A percentile compares a stretch with the other conserved stretches of the same genome.
Evolutionary conservation across 2,329 filamentous ascomycete genomes (phyloP).

Genomic region (Lithohypha guttulata): DNA sequence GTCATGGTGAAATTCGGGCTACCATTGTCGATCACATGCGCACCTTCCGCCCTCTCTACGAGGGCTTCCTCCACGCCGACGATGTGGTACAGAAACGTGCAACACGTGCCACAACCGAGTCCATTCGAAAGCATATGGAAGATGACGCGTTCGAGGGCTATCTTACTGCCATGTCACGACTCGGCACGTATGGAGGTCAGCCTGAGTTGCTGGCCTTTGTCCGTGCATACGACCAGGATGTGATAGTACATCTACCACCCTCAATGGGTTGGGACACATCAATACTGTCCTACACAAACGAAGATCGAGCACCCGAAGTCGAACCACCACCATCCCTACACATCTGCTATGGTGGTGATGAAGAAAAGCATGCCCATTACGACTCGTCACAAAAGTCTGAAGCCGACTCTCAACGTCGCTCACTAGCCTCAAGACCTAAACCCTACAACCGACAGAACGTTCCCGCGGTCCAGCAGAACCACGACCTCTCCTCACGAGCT

Average conservation of each 20-base stretch:
- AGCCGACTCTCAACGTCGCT: neutral
- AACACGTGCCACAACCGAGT: conserved; percentile 29
- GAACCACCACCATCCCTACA: conserved; percentile 14
- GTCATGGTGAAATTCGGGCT: conserved; percentile 48
- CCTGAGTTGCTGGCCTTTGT: conserved; percentile 58
- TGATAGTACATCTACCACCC: conserved; percentile 30
- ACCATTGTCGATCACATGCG: conserved; percentile 53
- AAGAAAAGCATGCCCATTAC: conserved; percentile 21
- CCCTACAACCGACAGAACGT: neutral
- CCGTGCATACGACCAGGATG: conserved; percentile 49
- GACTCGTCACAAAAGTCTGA: conserved; percentile 22
- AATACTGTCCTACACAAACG: conserved; percentile 17
- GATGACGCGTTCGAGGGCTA: conserved; percentile 49
- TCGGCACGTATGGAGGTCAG: conserved; percentile 55
- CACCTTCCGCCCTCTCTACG: conserved; percentile 50
- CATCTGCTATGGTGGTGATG: conserved; percentile 23
- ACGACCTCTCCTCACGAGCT: conserved; percentile 14
- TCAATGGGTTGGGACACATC: conserved; percentile 17
- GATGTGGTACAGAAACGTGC: conserved; percentile 31
- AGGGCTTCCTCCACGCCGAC: conserved; percentile 51
- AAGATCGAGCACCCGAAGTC: conserved; percentile 14
- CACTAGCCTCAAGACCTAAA: conserved; percentile 8
- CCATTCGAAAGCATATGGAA: conserved; percentile 42
- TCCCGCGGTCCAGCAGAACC: conserved; percentile 1
- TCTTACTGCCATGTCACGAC: conserved; percentile 48